A percentile compares a stretch with the other conserved stretches of the same genome.
Evolutionary conservation across 2,329 filamentous ascomycete genomes (phyloP).

Genomic region (Huntiella savannae): DNA sequence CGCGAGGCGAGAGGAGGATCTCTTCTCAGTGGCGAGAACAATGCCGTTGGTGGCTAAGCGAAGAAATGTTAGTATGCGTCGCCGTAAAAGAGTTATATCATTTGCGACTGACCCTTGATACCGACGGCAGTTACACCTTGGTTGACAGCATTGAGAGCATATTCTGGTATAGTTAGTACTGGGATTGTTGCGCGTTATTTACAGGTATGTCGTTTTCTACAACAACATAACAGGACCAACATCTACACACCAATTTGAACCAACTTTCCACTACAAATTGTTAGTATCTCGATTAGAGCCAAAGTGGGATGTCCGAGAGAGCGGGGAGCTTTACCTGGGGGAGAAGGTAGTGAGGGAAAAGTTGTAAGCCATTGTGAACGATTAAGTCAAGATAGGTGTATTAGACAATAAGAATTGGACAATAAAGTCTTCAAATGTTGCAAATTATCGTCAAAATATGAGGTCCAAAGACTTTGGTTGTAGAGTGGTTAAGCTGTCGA

Average conservation of each 20-base stretch:
- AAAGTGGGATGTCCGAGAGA: slow-evolving; percentile 13
- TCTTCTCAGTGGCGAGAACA: slow-evolving; percentile 97
- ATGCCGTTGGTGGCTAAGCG: slow-evolving; percentile 83
- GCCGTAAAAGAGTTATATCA: neutral
- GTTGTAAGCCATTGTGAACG: slow-evolving; percentile 13
- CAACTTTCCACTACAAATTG: slow-evolving; percentile 71
- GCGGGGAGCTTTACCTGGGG: slow-evolving; percentile 53
- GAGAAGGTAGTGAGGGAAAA: slow-evolving; percentile 99
- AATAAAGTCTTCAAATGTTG: slow-evolving; percentile 1
- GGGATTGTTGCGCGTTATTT: neutral
- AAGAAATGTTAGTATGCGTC: slow-evolving; percentile 13
- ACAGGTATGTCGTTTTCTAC: too few species aligned
- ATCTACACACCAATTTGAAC: slow-evolving; percentile 68
- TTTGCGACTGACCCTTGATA: slow-evolving; percentile 61
- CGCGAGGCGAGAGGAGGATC: slow-evolving; percentile 92
- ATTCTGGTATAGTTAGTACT: slow-evolving; percentile 42
- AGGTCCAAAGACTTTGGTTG: neutral
- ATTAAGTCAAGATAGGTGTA: neutral
- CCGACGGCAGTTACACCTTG: slow-evolving; percentile 95
- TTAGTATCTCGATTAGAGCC: slow-evolving; percentile 9
- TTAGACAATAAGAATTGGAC: neutral
- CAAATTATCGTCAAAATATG: neutral
- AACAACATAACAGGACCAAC: neutral
- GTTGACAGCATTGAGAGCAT: slow-evolving; percentile 97
- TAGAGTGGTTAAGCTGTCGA: slow-evolving; percentile 3